Conservation (phyloP, 306 rosid species). For the Lupinus albus region DNA sequence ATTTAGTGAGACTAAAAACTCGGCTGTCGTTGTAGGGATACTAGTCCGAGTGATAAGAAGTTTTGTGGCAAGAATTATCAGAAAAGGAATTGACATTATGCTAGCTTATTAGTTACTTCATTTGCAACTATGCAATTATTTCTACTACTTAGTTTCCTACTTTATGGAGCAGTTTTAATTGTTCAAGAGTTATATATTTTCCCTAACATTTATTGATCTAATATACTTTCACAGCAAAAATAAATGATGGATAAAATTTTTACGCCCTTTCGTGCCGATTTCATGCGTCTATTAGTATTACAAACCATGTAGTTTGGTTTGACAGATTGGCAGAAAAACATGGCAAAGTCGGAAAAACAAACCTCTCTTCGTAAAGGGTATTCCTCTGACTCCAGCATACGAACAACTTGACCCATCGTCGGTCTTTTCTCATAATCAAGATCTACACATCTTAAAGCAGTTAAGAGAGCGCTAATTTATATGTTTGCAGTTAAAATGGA, state of each 20-base stretch:
- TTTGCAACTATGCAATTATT: too few relatives aligned
- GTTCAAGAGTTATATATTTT: too few relatives aligned
- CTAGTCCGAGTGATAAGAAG: too few relatives aligned
- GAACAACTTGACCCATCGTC: conserved; percentile 89
- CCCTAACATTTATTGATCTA: not conserved
- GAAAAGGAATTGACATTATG: too few relatives aligned
- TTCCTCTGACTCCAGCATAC: conserved; percentile 90
- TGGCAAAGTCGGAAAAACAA: conserved; percentile 14
- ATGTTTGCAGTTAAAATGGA: conserved; percentile 9
- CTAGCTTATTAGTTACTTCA: too few relatives aligned
- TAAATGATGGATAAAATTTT: conserved; percentile 14
- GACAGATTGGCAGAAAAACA: not conserved
- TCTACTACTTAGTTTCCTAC: too few relatives aligned
- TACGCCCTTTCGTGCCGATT: not conserved
- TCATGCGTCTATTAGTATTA: not conserved
- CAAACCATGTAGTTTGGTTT: conserved; percentile 11
- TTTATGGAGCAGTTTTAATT: too few relatives aligned
- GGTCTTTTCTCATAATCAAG: conserved; percentile 94
- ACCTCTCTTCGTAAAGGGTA: conserved; percentile 92
- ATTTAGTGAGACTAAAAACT: too few relatives aligned
- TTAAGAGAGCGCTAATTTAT: conserved; percentile 63
- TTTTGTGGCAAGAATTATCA: too few relatives aligned
- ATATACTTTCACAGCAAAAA: not conserved
- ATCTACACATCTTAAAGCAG: conserved; percentile 90
- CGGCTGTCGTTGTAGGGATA: too few relatives aligned